Base-by-base conservation (phyloP, 1,139 yeast genomes). In the Groenewaldozyma sp. region DNA sequence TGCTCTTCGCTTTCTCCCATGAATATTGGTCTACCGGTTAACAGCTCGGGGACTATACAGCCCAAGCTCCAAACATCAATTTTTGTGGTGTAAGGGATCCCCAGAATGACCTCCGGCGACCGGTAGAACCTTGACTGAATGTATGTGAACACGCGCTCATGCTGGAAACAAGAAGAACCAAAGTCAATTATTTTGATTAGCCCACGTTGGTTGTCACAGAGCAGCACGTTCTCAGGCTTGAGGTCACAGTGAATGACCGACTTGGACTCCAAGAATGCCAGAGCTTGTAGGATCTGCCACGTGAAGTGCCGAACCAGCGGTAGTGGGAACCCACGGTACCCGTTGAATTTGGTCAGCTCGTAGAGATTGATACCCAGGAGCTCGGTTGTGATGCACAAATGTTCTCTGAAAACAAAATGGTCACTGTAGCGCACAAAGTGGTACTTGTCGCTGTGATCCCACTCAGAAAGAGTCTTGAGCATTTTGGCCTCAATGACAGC, bases 91-190 rank as follows among this genome's bases (percentile, higher is more conserved):
- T 86, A 86, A 24, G 75, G 70, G 43, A 86, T 78, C 1, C 95
- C 95, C n/a, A 84, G 54, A 31, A 82, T 65, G 3, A 86, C 87
- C 56, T 86, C 95, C 0, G 95, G 99, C 0, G 95, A 84, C 45
- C 99, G 70, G 61, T 93, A 93, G 58, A 91, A 93, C 43, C 99
- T 70, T 2, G 95, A 86, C 59, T 93, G 99, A 45, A 93, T 87
- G 58, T 93, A 93, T 0, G 97, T 84, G 62, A 86, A 91, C 2
- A 88, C 69, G 1, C 94, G 82, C 54, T 86, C 93, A 40, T 83
- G 67, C 44, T 91, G 94, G 54, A 83, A 88, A 59, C 98, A 93
- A 0, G 98, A 95, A 10, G 93, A 78, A 1, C 99, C 99, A 63
- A 93, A 93, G 62, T 93, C 99, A 52, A 93, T 88, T 37, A 93